Evolutionary conservation across 2,329 filamentous ascomycete species (phyloP), one percentile per base, ranked within the genome.

Genomic region (Xylariomycetidae sp.): DNA sequence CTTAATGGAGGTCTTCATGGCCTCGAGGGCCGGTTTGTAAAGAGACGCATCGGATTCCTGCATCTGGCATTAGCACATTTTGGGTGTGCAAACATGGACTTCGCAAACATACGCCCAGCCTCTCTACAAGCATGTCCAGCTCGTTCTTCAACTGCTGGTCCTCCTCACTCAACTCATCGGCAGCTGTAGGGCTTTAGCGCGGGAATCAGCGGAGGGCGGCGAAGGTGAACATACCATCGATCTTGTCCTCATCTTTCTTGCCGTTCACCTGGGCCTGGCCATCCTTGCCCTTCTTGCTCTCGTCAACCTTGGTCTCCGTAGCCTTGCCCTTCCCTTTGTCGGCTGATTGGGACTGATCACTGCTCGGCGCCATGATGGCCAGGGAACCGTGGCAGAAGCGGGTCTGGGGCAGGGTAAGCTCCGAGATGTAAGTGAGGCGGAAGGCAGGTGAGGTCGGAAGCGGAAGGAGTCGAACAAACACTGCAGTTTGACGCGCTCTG

Each of bases 251-350:
- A 49, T 83, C 81, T 63, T 90, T 85, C 69, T 85, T 85, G 48
- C 80, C 82, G 57, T 88, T 85, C 34, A 72, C 65, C 49, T 76
- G 61, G 30, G 73, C 61, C 67, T 87, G 87, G 38, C 79, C 82
- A 60, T 85, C 81, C 55, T 80, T 79, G 52, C 73, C 73, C 52
- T 76, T 76, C 61, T 74, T 68, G 37, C 61, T 60, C 34, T 77
- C 74, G 49, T 72, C 69, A 19, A 53, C 57, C 53, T 84, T 69
- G 52, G 76, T 75, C 38, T 86, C 81, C 42, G 80, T 72, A 44
- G 82, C 87, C 72, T 96, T 98, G 59, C 79, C 90, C 74, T 98
- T 98, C 66, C 88, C 89, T 76, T 96, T 96, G 66, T 95, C 87
- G 61, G 79, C 75, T 60, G 82, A 70, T 65, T 84, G 85, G 62